Conservation (phyloP, 2,329 filamentous ascomycete genomes). For the Fusarium xylarioides region DNA sequence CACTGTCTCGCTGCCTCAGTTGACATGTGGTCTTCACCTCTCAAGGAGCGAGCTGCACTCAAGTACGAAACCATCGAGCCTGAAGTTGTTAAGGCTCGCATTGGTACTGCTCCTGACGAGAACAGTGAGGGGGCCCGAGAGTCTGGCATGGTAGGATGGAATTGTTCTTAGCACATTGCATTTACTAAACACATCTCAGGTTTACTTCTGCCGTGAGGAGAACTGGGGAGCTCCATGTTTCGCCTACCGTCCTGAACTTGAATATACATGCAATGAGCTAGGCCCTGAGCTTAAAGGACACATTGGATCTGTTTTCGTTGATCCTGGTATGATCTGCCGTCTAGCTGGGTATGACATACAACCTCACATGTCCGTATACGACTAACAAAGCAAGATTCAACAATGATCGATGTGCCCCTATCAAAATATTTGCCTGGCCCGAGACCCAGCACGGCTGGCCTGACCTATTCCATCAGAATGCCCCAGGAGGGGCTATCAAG, state of each 20-base stretch:
- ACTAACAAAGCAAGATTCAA: constrained; percentile 18
- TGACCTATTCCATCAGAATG: constrained; percentile 30
- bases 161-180: too few species aligned
- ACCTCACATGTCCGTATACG: not conserved
- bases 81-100: constrained; percentile 32
- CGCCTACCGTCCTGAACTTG: constrained; percentile 33
- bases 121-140: constrained; percentile 20
- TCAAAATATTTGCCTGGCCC: constrained; percentile 40
- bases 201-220: constrained; percentile 41
- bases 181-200: constrained; percentile 22
- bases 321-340: constrained; percentile 38
- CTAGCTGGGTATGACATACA: constrained; percentile 29
- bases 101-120: constrained; percentile 33
- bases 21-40: constrained; percentile 36
- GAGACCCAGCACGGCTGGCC: constrained; percentile 37
- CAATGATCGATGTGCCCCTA: constrained; percentile 20
- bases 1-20: constrained; percentile 32
- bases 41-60: constrained; percentile 19
- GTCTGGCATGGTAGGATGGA: constrained; percentile 27
- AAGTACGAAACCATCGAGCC: constrained; percentile 29
- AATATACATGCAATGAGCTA: constrained; percentile 39
- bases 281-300: constrained; percentile 30
- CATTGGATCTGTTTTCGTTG: constrained; percentile 40
- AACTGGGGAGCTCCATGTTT: constrained; percentile 41
- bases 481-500: constrained; percentile 12